Percentiles rank a stretch among this genome's conserved stretches.
Evolutionary conservation across 768 basidiomycete genomes (phyloP).

Genomic region (Zangia roseola): DNA sequence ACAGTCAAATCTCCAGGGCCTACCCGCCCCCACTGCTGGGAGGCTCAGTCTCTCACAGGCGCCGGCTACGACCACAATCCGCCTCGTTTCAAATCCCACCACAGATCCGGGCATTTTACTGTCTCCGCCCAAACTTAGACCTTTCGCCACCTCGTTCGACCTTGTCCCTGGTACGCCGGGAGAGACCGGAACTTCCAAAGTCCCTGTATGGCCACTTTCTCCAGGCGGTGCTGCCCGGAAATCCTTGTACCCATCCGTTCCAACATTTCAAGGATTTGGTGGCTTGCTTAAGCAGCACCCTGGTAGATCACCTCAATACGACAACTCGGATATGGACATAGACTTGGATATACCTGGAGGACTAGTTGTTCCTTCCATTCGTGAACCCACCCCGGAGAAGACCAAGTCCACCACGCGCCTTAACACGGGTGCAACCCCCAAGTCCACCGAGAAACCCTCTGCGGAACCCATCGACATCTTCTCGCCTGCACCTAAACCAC

Average conservation of each 20-base stretch:
- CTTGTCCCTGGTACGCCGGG: conserved; percentile 58
- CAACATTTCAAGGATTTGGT: conserved; percentile 32
- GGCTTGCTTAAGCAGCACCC: conserved; percentile 22
- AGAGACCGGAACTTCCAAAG: conserved; percentile 11
- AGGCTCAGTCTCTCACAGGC: conserved; percentile 57
- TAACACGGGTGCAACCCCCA: conserved; percentile 26
- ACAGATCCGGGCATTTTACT: conserved; percentile 21
- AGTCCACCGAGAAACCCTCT: conserved; percentile 32
- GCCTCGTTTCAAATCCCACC: conserved; percentile 38
- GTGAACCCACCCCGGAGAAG: conserved; percentile 23
- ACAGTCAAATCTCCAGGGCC: conserved; percentile 53
- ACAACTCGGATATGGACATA: conserved; percentile 34
- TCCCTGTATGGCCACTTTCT: conserved; percentile 43
- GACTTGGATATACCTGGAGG: conserved; percentile 39
- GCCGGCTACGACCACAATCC: conserved; percentile 47
- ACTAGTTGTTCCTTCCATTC: conserved; percentile 16
- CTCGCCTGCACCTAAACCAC: conserved; percentile 35
- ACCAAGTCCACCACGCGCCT: conserved; percentile 3
- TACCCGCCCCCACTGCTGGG: conserved; percentile 59
- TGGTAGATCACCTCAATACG: conserved; percentile 15
- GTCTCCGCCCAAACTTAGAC: conserved; percentile 63
- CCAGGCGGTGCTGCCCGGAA: conserved; percentile 24
- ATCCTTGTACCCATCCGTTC: conserved; percentile 41
- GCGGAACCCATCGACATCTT: conserved; percentile 38
- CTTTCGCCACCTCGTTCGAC: conserved; percentile 68